Evolutionary conservation across 2,329 filamentous ascomycete species (phyloP).

Genomic region (Verticillium nonalfalfae): DNA sequence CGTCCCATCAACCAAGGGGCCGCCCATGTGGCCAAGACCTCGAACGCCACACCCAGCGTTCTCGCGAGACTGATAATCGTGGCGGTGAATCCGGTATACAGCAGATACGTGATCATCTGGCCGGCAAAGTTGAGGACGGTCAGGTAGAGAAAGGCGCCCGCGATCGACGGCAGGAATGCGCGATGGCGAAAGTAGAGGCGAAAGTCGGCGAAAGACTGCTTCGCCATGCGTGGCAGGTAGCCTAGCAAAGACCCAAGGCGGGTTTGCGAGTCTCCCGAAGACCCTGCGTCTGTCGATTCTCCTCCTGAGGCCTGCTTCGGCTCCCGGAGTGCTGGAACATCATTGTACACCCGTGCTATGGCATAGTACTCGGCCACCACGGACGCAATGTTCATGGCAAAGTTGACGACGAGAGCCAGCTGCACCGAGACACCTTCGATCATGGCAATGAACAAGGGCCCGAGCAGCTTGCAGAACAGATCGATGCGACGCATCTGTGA

Average conservation of each 20-base stretch:
- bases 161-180: constrained; percentile 48
- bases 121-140: constrained; percentile 45
- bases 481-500: constrained; percentile 58
- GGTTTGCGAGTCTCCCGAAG: background rate
- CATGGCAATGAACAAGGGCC: constrained; percentile 48
- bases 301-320: constrained; percentile 8
- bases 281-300: background rate
- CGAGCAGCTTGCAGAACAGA: constrained; percentile 51
- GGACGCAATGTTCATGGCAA: constrained; percentile 42
- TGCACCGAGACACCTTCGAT: constrained; percentile 41
- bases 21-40: constrained; percentile 48
- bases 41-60: constrained; percentile 37
- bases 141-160: constrained; percentile 47
- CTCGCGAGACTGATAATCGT: constrained; percentile 39
- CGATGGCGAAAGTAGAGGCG: constrained; percentile 37
- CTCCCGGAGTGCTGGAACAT: constrained; percentile 17
- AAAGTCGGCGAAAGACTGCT: constrained; percentile 16
- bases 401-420: constrained; percentile 39
- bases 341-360: constrained; percentile 29
- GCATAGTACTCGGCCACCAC: constrained; percentile 45
- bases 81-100: constrained; percentile 37
- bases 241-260: no score
- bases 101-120: constrained; percentile 52
- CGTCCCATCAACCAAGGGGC: constrained; percentile 41
- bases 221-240: background rate